Evolutionary conservation across 2,329 filamentous ascomycete genomes (phyloP), one percentile per base, ranked within the genome.

Genomic region (Monilinia laxa): DNA sequence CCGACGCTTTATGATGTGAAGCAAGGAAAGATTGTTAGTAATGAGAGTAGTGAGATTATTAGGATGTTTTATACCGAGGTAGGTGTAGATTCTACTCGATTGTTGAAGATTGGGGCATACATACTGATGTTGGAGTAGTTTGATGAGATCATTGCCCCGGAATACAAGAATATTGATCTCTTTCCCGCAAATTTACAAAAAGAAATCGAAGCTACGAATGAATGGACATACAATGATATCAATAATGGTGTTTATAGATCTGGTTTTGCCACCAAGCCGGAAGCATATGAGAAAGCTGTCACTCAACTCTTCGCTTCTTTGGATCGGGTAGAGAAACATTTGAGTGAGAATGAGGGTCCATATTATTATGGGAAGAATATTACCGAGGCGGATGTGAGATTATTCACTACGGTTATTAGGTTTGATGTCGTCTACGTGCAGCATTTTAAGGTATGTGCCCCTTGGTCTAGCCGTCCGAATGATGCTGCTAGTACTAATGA

Each of bases 41-140:
- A 96, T 70, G 92, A 95, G 80, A 90, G 88, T 65, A 86, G 86
- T 63, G 92, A 95, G 76, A 94, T 95, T 72, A 92, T 95, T 72
- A 85, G 91, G 70, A 93, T 94, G 89, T 81, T 95, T 69, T 92
- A 92, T 77, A 82, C 83, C 14, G 89, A 85, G 89, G 86, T 54
- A 90, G 89, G 79, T 90, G 71, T 60, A 9, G 1, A 76, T 79
- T 49, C 38, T 55, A 11, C 40, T 82, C 31, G 16, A 6, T 60
- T 14, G 14, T 47, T 31, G 23, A 35, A 52, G 5, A n/a, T 65
- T 42, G 49, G 18, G 55, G 18, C 53, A 51, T 23, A 28, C 28
- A 14, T 38, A 53, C 62, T 67, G 47, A 65, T 18, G 57, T 18
- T 20, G 1, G 10, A 40, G 90, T 92, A 73, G 77, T 98, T 98